These are phyloP conservation scores for Casuarina cunninghamiana DNA, from an alignment of 306 rosid genomes.

Conservation along the genomic window DNA sequence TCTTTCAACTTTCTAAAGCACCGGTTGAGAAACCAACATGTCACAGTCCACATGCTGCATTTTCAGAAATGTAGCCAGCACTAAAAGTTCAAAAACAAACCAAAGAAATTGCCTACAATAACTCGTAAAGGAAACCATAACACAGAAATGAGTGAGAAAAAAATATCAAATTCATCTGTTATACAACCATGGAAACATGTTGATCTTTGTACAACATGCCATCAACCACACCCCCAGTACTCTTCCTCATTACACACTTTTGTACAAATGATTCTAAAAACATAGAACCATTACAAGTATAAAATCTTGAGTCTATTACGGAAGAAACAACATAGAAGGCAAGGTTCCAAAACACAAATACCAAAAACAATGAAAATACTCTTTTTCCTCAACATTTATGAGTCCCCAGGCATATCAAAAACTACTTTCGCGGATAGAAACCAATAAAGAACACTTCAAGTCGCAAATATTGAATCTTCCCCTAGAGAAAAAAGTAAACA, in stretches of 20 bases:
- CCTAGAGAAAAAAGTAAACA: no score
- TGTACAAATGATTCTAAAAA: background rate
- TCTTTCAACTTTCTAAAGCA: background rate
- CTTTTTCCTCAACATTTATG: background rate
- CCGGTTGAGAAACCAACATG: background rate
- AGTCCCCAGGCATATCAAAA: background rate
- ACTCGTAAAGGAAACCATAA: background rate
- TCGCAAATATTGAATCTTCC: no score
- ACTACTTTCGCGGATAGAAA: background rate
- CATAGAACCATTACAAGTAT: background rate
- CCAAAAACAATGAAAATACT: background rate
- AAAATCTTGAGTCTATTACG: background rate
- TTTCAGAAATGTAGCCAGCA: background rate
- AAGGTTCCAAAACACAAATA: background rate
- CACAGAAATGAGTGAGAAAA: background rate
- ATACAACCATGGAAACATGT: background rate
- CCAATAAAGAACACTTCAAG: background rate
- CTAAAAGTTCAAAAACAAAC: background rate
- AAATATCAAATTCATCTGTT: background rate
- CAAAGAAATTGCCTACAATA: background rate
- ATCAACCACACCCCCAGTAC: background rate
- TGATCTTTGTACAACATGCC: background rate
- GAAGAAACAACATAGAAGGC: background rate
- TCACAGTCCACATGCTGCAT: background rate
- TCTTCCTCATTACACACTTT: background rate